Conservation (phyloP, 768 basidiomycete species). For the Phylloporus sp. region DNA sequence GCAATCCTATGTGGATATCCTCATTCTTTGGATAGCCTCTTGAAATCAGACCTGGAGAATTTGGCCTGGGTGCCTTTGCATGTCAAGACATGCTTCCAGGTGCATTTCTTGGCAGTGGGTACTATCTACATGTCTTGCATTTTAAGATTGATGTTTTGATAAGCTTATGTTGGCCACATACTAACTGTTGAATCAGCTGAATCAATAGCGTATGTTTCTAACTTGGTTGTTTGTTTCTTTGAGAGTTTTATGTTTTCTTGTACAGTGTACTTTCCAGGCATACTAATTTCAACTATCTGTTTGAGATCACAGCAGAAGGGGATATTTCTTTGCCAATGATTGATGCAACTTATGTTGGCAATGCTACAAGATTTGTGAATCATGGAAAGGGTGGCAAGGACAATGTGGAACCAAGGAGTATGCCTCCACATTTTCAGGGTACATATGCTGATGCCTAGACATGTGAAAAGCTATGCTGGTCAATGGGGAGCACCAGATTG, state of each 20-base stretch:
- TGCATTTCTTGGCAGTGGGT: slow-evolving; percentile 33
- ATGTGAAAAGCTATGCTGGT: slow-evolving; percentile 24
- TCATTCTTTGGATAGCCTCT: slow-evolving; percentile 26
- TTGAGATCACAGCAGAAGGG: slow-evolving; percentile 13
- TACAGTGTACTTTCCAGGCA: slow-evolving; percentile 14
- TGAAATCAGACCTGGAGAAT: slow-evolving; percentile 30
- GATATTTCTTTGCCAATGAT: neutral
- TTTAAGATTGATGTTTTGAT: neutral
- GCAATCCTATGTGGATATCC: neutral
- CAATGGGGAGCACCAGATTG: slow-evolving; percentile 34
- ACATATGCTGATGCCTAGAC: neutral
- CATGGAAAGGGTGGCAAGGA: slow-evolving; percentile 15
- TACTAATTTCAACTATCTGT: slow-evolving; percentile 33
- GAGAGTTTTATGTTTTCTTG: neutral
- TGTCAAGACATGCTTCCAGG: slow-evolving; percentile 14
- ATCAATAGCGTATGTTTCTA: neutral
- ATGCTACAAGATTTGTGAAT: slow-evolving; percentile 44
- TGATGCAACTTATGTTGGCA: slow-evolving; percentile 42
- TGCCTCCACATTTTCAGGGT: neutral
- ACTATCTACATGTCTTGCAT: neutral
- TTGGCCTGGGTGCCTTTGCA: slow-evolving; percentile 47
- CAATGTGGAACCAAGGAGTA: slow-evolving; percentile 27
- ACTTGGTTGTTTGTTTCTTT: neutral
- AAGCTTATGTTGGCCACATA: slow-evolving; percentile 41
- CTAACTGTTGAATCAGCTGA: slow-evolving; percentile 13